These are phyloP conservation scores for Hyphopichia burtonii DNA, from an alignment of 1,139 yeast species.

Conservation along the genomic window DNA sequence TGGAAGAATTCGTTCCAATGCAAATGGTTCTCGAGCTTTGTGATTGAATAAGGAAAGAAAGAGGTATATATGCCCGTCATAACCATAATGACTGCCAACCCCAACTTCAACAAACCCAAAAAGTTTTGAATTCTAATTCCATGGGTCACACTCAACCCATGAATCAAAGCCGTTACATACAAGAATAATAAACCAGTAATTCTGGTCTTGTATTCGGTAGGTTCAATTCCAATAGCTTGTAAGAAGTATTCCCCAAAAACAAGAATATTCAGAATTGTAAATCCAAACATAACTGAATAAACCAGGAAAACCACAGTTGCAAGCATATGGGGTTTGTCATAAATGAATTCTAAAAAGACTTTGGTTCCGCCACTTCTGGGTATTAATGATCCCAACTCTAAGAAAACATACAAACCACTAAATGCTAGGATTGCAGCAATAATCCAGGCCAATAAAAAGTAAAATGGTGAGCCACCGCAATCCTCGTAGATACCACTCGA, in stretches of 20 bases:
- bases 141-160: constrained; percentile 52
- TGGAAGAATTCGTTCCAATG: constrained; percentile 30
- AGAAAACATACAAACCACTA: constrained; percentile 62
- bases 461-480: constrained; percentile 62
- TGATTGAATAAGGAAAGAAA: constrained; percentile 39
- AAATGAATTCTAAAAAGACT: constrained; percentile 65
- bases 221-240: constrained; percentile 44
- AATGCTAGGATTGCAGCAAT: constrained; percentile 61
- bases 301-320: constrained; percentile 59
- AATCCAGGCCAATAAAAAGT: constrained; percentile 62
- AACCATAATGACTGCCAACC: constrained; percentile 47
- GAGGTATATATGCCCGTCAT: constrained; percentile 51
- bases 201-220: constrained; percentile 39
- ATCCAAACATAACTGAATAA: constrained; percentile 61
- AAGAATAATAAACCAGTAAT: constrained; percentile 45
- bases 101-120: constrained; percentile 54
- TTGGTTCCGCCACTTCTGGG: constrained; percentile 78
- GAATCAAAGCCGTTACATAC: constrained; percentile 43
- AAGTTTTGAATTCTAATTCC: constrained; percentile 57
- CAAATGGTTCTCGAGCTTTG: constrained; percentile 43
- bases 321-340: constrained; percentile 56
- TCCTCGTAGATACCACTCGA: constrained; percentile 66
- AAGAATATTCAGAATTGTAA: constrained; percentile 61
- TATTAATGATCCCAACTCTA: constrained; percentile 67
- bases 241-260: constrained; percentile 70